Evolutionary conservation across 1,139 yeast species (phyloP), one percentile per base, ranked within the genome.

Genomic region (Nakaseomyces glabratus): DNA sequence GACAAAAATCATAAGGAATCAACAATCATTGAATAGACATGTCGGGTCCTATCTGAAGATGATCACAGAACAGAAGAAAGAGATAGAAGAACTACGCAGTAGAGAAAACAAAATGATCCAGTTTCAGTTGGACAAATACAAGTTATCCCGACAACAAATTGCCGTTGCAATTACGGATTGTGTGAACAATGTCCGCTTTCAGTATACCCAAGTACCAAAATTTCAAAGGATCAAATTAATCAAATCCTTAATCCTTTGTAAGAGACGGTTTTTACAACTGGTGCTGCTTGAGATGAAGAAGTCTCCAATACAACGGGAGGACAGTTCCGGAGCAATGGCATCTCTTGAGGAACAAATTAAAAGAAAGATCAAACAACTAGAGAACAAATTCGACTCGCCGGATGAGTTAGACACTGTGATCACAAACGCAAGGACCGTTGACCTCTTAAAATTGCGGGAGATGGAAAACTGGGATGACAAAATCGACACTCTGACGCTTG

Each of bases 1-100:
- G 52, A 88, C 95, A 0, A 84, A 82, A 50, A 66, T 82, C 2
- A 68, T 73, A 3, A 62, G 93, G 44, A 88, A 86, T 51, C 79
- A 76, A 44, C 86, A 77, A 41, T 79, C 76, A 41, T 66, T 86
- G 39, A 85, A 80, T 52, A 68, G 93, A 31, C 95, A 86, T 59
- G 93, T 88, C 29, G 88, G 93, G 0, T 79, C 93, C 2, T 86
- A 86, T 52, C 62, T 84, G 51, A 80, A 81, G 58, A 80, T 82
- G 78, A 85, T 86, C 24, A 76, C 88, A 2, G 88, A 82, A 47
- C 94, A 84, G 49, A 76, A 76, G 44, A 72, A 69, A 39, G 90
- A 82, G 55, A 84, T 86, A 38, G 82, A 76, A 32, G 82, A 77
- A 40, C 63, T 84, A 35, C 63, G 82, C 39, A 52, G 55, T 0